Conservation (phyloP, 2,329 filamentous ascomycete genomes). For the Didymella lethalis region DNA sequence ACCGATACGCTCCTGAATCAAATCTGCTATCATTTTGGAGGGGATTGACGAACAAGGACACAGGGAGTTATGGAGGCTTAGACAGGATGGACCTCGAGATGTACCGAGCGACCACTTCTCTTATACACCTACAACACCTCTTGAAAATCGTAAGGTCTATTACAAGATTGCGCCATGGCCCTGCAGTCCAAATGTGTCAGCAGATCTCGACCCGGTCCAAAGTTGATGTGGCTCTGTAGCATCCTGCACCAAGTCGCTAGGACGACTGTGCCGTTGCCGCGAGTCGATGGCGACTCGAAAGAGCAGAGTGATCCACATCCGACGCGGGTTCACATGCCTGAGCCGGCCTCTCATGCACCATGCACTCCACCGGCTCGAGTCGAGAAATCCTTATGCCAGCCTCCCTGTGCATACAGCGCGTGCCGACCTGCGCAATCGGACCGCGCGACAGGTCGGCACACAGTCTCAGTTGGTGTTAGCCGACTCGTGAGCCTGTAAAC, state of each 20-base stretch:
- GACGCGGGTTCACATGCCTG: not conserved
- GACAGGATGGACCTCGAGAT: too few species aligned
- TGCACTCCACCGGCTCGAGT: not conserved
- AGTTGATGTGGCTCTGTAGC: too few species aligned
- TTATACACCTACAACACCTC: too few species aligned
- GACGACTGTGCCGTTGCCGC: too few species aligned
- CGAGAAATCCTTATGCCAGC: not conserved
- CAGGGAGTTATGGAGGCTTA: too few species aligned
- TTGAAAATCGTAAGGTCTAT: too few species aligned
- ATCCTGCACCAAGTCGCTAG: too few species aligned
- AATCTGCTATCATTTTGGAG: not conserved
- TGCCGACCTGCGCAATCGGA: not conserved
- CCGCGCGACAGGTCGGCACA: not conserved
- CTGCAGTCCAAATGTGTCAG: too few species aligned
- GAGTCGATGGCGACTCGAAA: not conserved
- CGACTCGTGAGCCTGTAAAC: not conserved
- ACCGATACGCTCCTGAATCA: not conserved
- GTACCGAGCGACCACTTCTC: too few species aligned
- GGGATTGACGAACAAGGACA: not conserved
- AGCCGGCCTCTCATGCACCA: not conserved
- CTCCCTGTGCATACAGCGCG: not conserved
- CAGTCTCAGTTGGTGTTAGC: not conserved
- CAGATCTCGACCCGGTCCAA: too few species aligned
- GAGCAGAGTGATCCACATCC: not conserved
- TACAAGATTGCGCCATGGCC: too few species aligned